Conservation (phyloP, 768 basidiomycete genomes). For the Lactifluus subvellereus region DNA sequence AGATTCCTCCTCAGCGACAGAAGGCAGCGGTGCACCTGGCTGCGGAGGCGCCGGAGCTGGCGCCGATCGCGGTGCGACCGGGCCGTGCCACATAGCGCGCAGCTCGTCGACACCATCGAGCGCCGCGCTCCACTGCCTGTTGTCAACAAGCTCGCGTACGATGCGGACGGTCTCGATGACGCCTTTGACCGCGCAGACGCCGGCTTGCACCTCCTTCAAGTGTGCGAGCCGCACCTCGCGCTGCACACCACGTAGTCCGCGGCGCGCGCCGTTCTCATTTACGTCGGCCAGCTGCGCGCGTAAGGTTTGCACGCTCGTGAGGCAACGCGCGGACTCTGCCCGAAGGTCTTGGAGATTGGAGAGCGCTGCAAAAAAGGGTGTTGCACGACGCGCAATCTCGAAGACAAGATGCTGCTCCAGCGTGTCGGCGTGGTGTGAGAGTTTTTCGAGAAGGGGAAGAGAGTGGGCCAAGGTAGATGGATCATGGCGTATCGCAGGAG, state of each 20-base stretch:
- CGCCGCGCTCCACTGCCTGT: slow-evolving; percentile 86
- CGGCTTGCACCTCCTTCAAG: slow-evolving; percentile 53
- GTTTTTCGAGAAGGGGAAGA: slow-evolving; percentile 75
- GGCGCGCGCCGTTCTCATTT: slow-evolving; percentile 68
- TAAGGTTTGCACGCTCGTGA: slow-evolving; percentile 67
- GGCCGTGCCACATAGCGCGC: slow-evolving; percentile 48
- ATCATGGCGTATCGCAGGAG: slow-evolving; percentile 37
- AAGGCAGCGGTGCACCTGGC: slow-evolving; percentile 7
- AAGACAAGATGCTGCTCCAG: slow-evolving; percentile 91
- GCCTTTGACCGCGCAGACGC: slow-evolving; percentile 56
- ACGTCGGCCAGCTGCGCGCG: slow-evolving; percentile 68
- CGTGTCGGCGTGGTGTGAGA: slow-evolving; percentile 88
- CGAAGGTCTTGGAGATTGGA: slow-evolving; percentile 91
- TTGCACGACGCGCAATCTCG: slow-evolving; percentile 85
- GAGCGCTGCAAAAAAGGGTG: slow-evolving; percentile 94
- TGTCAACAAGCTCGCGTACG: slow-evolving; percentile 65
- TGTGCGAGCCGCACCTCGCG: slow-evolving; percentile 57
- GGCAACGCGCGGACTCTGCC: slow-evolving; percentile 78
- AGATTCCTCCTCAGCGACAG: slow-evolving; percentile 35
- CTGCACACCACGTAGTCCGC: slow-evolving; percentile 70
- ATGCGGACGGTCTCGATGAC: slow-evolving; percentile 75
- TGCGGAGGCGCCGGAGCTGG: not conserved
- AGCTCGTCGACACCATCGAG: slow-evolving; percentile 68
- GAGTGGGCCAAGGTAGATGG: slow-evolving; percentile 60
- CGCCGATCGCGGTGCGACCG: not conserved